These are phyloP conservation scores for Gnetum montanum DNA, from an alignment of 75 land plant genomes.

Conservation along the genomic window DNA sequence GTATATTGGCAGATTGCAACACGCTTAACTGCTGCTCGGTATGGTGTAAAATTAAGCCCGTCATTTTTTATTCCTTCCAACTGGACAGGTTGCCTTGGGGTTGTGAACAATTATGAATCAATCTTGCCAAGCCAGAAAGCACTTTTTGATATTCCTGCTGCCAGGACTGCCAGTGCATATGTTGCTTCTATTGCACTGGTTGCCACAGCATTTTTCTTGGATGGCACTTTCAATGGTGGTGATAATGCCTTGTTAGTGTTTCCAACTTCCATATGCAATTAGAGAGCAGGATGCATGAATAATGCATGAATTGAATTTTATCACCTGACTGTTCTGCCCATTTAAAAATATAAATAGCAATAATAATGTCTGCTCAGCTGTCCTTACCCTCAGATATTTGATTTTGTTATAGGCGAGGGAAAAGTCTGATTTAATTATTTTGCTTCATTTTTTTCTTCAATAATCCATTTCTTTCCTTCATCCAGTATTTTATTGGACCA, in stretches of 20 bases:
- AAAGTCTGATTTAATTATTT: no score
- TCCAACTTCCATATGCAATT: no score
- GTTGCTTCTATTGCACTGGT: slow-evolving; percentile 71
- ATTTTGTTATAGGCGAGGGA: no score
- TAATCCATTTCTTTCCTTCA: slow-evolving; percentile 87
- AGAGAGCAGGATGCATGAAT: no score
- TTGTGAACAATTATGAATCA: slow-evolving; percentile 93
- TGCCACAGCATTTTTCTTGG: slow-evolving; percentile 65
- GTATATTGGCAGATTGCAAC: slow-evolving; percentile 65
- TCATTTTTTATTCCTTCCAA: slow-evolving; percentile 95
- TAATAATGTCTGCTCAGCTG: no score
- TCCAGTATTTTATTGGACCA: slow-evolving; percentile 85
- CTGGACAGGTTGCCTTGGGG: slow-evolving; percentile 97
- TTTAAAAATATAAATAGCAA: no score
- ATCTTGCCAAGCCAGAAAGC: slow-evolving; percentile 89
- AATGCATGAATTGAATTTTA: no score
- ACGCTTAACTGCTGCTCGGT: slow-evolving; percentile 64
- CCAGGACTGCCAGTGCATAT: slow-evolving; percentile 86
- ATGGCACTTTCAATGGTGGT: slow-evolving; percentile 91
- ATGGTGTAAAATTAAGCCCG: slow-evolving; percentile 85
- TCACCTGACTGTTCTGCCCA: no score
- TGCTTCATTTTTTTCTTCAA: slow-evolving; percentile 60
- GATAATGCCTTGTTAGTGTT: slow-evolving; percentile 95
- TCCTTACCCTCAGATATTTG: no score
- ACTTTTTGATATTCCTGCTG: slow-evolving; percentile 93